Conservation (phyloP, 257 asterid species). For the Voacanga thouarsii region DNA sequence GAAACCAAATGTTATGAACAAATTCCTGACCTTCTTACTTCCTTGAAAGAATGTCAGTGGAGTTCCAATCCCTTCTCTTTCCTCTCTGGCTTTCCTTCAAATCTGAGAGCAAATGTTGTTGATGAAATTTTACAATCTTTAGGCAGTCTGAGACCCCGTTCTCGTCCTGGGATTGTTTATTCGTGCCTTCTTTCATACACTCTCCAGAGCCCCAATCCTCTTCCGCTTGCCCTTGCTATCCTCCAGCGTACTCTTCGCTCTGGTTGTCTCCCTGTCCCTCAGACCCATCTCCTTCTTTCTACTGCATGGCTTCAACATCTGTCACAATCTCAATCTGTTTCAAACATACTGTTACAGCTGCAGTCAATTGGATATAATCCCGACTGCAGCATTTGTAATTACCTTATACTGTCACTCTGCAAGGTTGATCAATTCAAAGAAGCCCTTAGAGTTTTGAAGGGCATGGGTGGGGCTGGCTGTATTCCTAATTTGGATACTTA, state of each 20-base stretch:
- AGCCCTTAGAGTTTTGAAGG: slow-evolving; percentile 50
- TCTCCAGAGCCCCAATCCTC: slow-evolving; percentile 50
- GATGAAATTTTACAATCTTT: slow-evolving; percentile 63
- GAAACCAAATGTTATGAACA: slow-evolving; percentile 45
- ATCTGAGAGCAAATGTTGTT: slow-evolving; percentile 32
- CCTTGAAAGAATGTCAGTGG: slow-evolving; percentile 23
- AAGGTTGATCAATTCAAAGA: slow-evolving; percentile 54
- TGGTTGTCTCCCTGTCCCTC: slow-evolving; percentile 66
- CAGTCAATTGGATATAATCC: slow-evolving; percentile 57
- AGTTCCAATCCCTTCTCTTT: slow-evolving; percentile 65
- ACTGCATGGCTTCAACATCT: slow-evolving; percentile 54
- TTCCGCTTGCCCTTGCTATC: slow-evolving; percentile 62
- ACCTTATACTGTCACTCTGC: slow-evolving; percentile 68
- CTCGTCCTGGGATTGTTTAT: slow-evolving; percentile 43
- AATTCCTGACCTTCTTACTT: slow-evolving; percentile 54
- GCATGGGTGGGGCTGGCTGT: slow-evolving; percentile 61
- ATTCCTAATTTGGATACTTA: slow-evolving; percentile 65
- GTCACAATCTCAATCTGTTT: slow-evolving; percentile 26
- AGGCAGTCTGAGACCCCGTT: slow-evolving; percentile 59
- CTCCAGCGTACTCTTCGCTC: slow-evolving; percentile 72
- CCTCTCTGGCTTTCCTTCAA: slow-evolving; percentile 43
- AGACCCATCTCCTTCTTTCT: slow-evolving; percentile 58
- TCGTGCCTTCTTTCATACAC: slow-evolving; percentile 58
- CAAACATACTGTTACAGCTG: slow-evolving; percentile 49
- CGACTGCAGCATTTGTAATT: slow-evolving; percentile 70